Conservation (phyloP, 148 eudicot species). For the Nepenthes gracilis region DNA sequence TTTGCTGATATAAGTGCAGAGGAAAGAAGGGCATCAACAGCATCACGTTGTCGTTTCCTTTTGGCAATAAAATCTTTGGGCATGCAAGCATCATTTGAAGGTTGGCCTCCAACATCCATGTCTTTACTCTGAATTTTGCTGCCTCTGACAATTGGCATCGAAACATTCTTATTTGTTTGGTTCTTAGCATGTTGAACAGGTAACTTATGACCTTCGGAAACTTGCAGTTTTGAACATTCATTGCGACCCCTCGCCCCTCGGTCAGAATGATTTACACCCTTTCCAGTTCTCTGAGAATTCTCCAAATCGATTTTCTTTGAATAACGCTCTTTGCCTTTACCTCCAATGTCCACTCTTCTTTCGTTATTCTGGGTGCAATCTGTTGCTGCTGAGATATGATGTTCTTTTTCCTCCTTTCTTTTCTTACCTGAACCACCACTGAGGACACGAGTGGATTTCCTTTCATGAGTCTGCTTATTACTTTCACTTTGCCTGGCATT, state of each 20-base stretch:
- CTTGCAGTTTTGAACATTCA: conserved; percentile 12
- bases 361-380: conserved; percentile 6
- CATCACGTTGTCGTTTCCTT: conserved; percentile 88
- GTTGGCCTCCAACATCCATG: conserved; percentile 17
- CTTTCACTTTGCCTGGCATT: conserved; percentile 15
- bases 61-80: conserved; percentile 32
- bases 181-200: conserved; percentile 12
- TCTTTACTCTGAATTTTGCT: conserved; percentile 21
- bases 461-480: conserved; percentile 17
- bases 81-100: conserved; percentile 24
- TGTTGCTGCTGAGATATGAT: conserved; percentile 4
- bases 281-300: conserved; percentile 10
- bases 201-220: conserved; percentile 11
- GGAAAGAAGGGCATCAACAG: conserved; percentile 90
- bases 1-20: conserved; percentile 87
- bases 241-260: conserved; percentile 4
- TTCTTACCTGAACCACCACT: conserved; percentile 9
- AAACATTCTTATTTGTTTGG: conserved; percentile 16
- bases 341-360: conserved; percentile 14
- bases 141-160: conserved; percentile 14
- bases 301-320: conserved; percentile 17
- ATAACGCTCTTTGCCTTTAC: conserved; percentile 9
- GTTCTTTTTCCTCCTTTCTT: conserved; percentile 15
- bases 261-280: conserved; percentile 14
- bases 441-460: conserved; percentile 16